Conservation (phyloP, 2,329 filamentous ascomycete genomes). For the Leptographium procerum region DNA sequence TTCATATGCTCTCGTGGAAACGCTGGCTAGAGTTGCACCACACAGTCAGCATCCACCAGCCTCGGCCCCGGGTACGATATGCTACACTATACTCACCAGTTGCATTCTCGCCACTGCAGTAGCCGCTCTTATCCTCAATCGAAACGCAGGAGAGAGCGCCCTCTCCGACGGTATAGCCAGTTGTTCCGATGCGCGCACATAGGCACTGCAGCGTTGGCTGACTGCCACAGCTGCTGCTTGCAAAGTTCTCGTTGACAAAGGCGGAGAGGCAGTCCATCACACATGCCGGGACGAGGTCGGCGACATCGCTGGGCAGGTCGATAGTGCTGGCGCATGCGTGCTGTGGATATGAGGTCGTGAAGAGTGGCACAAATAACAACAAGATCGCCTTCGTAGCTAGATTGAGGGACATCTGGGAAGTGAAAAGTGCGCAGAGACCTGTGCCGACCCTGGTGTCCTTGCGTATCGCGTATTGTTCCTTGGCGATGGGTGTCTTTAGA, state of each 20-base stretch:
- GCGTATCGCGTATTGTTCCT: neutral
- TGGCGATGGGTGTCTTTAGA: neutral
- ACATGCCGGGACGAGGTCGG: constrained; percentile 42
- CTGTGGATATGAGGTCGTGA: constrained; percentile 12
- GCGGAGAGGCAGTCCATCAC: constrained; percentile 48
- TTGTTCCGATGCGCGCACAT: constrained; percentile 46
- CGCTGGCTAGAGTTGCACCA: neutral
- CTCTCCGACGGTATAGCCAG: constrained; percentile 61
- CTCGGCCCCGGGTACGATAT: neutral
- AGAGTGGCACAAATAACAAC: constrained; percentile 8
- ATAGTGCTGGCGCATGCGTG: constrained; percentile 14
- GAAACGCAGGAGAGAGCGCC: constrained; percentile 56
- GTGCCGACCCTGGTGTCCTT: neutral
- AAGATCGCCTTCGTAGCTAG: constrained; percentile 27
- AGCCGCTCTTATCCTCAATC: constrained; percentile 35
- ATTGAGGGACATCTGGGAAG: constrained; percentile 27
- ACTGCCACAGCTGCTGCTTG: constrained; percentile 33
- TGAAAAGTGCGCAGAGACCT: neutral
- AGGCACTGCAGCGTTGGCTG: constrained; percentile 48
- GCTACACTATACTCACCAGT: constrained; percentile 21
- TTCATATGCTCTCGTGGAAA: constrained; percentile 36
- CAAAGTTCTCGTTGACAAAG: constrained; percentile 52
- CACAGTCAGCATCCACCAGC: neutral
- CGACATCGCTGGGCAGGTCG: constrained; percentile 26
- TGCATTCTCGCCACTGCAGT: constrained; percentile 37